These are phyloP conservation scores for Trichophyton benhamiae DNA, from an alignment of 2,329 filamentous ascomycete species.

Conservation along the genomic window DNA sequence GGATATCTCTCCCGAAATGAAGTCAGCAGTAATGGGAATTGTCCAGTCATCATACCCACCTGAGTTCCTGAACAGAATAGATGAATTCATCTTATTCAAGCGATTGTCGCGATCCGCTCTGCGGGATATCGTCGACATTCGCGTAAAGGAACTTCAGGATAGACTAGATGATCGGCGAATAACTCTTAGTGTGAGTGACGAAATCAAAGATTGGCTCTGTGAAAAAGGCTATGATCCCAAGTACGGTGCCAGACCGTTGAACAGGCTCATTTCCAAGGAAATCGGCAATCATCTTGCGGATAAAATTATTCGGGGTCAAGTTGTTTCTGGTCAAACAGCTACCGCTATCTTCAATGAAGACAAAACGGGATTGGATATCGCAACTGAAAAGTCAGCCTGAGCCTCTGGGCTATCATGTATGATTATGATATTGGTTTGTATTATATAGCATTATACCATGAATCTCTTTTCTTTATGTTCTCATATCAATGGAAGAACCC, in stretches of 20 bases:
- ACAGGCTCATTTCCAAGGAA: slow-evolving; percentile 78
- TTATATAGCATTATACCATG: background rate
- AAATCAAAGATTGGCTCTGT: slow-evolving; percentile 75
- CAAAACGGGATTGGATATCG: slow-evolving; percentile 45
- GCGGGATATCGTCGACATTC: slow-evolving; percentile 86
- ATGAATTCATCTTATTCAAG: slow-evolving; percentile 95
- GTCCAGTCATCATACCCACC: slow-evolving; percentile 66
- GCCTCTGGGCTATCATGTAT: background rate
- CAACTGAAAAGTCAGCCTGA: slow-evolving; percentile 14
- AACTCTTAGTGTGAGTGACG: slow-evolving; percentile 54
- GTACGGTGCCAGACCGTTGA: slow-evolving; percentile 82
- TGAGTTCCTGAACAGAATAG: slow-evolving; percentile 91
- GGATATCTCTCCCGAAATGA: slow-evolving; percentile 60
- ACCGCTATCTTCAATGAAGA: slow-evolving; percentile 56
- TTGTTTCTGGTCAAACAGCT: slow-evolving; percentile 64
- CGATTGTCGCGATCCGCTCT: slow-evolving; percentile 66
- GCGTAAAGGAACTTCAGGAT: slow-evolving; percentile 68
- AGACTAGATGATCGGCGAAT: slow-evolving; percentile 80
- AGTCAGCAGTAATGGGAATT: slow-evolving; percentile 75
- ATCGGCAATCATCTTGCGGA: slow-evolving; percentile 83
- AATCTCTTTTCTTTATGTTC: background rate
- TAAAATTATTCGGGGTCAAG: slow-evolving; percentile 74
- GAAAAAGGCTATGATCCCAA: slow-evolving; percentile 81
- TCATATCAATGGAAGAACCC: background rate
- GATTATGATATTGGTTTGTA: background rate